Base-by-base conservation (phyloP, 176 grass and related monocot species). In the Saccharum officinarum region DNA sequence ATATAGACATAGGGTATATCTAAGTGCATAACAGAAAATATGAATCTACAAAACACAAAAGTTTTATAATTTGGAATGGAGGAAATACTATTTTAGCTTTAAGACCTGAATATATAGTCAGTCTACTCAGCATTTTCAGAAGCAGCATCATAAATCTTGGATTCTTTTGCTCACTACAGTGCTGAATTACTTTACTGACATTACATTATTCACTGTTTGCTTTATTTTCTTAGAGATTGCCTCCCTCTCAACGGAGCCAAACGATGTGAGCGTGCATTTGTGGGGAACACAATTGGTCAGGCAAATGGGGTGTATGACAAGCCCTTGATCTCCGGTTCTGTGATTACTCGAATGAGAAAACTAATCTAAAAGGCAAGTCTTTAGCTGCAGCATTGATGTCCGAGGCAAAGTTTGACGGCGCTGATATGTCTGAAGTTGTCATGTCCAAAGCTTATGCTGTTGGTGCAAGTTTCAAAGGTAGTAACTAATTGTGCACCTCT, bases 371-470 rank as follows among this genome's bases (percentile, higher is more conserved):
- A 79, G 97, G 93, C 47, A 98, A 95, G 80, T 87, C 97, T 23
- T 92, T 98, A 63, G 80, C 97, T 16, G 97, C 91, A 4, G 97
- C 93, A 0, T 85, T 95, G 57, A 93, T 95, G 88, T 95, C 93
- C 0, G 90, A 92, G 8, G 81, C 91, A 83, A 95, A 98, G 83
- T 98, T 98, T 86, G 93, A 95, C 15, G 89, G 97, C 0, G 92
- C 96, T 36, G 88, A 95, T 71, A 92, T 98, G 91, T 78, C 96
- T 45, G 96, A 98, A 86, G 97, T 94, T 73, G 65, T 98, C 31
- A 96, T 95, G 97, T 98, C 97, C 67, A 98, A 98, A 88, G 97
- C 97, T 71, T 98, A 96, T 83, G 93, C 97, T 84, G 91, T 91
- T 66, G 92, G 93, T 50, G 97, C 89, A 85, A 98, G 97, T 73